Base-by-base conservation (phyloP, 495 filamentous ascomycete genomes). In the Trichoderma orchidacearum region DNA sequence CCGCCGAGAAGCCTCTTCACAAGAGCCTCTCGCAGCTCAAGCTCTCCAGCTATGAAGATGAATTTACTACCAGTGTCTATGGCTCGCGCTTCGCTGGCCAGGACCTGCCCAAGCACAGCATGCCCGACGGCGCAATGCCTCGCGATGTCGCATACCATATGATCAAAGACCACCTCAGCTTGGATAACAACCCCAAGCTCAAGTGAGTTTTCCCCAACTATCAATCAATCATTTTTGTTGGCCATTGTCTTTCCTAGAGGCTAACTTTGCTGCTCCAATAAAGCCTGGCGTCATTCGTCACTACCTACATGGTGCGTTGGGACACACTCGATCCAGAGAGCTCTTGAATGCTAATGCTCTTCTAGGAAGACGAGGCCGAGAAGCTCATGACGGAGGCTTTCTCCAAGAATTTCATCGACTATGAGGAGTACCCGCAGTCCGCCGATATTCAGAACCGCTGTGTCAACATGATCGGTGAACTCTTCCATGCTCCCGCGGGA, bases 381-480 rank as follows among this genome's bases (percentile, higher is more conserved):
- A 84, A 90, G 68, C 82, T 95, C 68, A 95, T 95, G 89, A 76
- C 82, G 67, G 89, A 94, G 59, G 80, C 83, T 62, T 85, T 94
- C 65, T 80, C 85, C 66, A 95, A 95, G 73, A 95, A 95, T 77
- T 95, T 95, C 78, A 88, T 87, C 73, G 87, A 90, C 68, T 95
- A 93, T 70, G 89, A 93, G 68, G 87, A 95, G 70, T 93, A 94
- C 67, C 89, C 89, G 1, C 87, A 90, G 67, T 82, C 80, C 13
- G 89, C 90, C 48, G 87, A 93, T 61, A 93, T 95, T 66, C 89
- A 94, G 67, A 92, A 90, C 75, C 84, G 89, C 57, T 95, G 89
- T 67, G 87, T 95, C 50, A 87, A 81, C 72, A 95, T 95, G 89
- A 93, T 95, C 65, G 89, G 84, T n/a, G 80, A 87, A 32, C 77